Base-by-base conservation (phyloP, 2,329 filamentous ascomycete genomes). In the Colletotrichum abscissum region DNA sequence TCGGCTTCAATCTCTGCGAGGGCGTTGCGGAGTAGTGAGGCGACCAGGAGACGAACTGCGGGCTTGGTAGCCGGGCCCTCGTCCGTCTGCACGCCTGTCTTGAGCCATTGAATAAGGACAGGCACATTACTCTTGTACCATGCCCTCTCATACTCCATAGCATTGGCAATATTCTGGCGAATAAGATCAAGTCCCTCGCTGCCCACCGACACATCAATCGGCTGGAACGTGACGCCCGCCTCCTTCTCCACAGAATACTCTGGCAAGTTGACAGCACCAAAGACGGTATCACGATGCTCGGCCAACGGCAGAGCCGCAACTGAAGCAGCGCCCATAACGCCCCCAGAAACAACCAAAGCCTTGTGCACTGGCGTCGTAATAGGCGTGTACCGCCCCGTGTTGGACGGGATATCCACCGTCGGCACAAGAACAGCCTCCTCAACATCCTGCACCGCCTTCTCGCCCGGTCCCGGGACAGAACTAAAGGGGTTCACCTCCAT, bases 301-400 rank as follows among this genome's bases (percentile, higher is more conserved):
- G 83, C 60, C 46, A 85, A 74, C 22, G 86, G 82, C 59, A 89
- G 79, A 9, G 84, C 78, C 6, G 88, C 81, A 7, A 90, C 76
- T 1, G 88, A 85, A 5, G 92, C 86, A 1, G 93, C 90, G 8
- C 93, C 94, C 66, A 89, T 84, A 2, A 97, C 83, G 0, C 94
- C 95, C 62, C 94, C 88, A 0, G 91, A 92, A 9, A 97, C 88
- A 11, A 98, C 78, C 19, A 98, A 83, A 1, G 92, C 91, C 79
- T 92, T 94, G 80, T 98, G 96, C 1, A 98, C 95, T 0, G 96
- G 95, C 57, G 94, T 95, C 7, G 91, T 90, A 55, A 97, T 87
- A 19, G 91, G 88, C 14, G 91, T 91, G 69, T 91, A 88, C 74
- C 91, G 87, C 9, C 92, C 91, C 19, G 89, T 90, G 73, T 87